Conservation (phyloP, 2,329 filamentous ascomycete genomes). For the Annulohypoxylon truncatum region DNA sequence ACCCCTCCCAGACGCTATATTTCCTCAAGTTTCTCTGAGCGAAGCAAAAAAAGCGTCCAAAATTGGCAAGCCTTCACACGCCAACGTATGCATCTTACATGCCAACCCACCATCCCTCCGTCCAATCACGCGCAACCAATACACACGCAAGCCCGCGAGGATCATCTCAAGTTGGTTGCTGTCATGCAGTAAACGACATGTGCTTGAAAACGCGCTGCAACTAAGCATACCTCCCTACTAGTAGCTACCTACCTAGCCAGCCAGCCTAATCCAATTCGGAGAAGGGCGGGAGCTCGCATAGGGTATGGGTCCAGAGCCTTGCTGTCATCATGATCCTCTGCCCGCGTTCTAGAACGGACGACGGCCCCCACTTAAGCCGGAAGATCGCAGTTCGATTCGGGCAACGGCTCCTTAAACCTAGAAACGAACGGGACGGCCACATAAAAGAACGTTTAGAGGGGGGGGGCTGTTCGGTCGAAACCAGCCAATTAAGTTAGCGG, state of each 20-base stretch:
- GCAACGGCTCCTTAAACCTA: no score
- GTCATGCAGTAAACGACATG: conserved; percentile 10
- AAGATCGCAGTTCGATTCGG: conserved; percentile 4
- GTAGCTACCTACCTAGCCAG: no score
- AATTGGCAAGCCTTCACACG: not conserved
- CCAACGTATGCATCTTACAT: not conserved
- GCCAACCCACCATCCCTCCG: not conserved
- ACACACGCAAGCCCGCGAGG: not conserved
- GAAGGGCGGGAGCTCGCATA: not conserved
- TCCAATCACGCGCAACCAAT: conserved; percentile 12
- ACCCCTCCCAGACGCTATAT: conserved; percentile 3
- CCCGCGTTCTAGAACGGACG: conserved; percentile 19
- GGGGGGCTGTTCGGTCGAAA: no score
- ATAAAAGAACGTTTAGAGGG: not conserved
- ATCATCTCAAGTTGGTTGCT: not conserved
- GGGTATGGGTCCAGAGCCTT: no score
- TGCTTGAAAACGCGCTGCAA: conserved; percentile 22
- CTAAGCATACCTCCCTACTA: not conserved
- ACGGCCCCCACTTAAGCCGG: not conserved
- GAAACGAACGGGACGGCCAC: not conserved
- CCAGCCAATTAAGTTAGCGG: not conserved
- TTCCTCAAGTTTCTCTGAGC: not conserved
- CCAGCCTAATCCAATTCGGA: not conserved
- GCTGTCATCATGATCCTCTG: not conserved
- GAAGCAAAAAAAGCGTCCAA: not conserved